Base-by-base conservation (phyloP, 768 basidiomycete genomes). In the Mycena latifolia region DNA sequence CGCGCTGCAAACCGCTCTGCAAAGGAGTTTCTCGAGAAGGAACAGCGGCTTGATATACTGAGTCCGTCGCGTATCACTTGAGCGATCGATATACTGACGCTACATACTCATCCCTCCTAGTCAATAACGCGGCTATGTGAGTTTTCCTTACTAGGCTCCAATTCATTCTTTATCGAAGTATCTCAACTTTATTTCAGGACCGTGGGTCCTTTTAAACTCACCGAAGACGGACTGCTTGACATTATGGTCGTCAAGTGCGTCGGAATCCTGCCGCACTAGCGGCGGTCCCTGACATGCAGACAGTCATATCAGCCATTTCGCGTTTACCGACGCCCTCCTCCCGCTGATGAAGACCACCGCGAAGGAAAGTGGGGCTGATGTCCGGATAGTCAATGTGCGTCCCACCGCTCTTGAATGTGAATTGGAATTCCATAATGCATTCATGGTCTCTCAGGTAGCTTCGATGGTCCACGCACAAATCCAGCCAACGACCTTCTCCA, bases 351-450 rank as follows among this genome's bases (percentile, higher is more conserved):
- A 77, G 51, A 71, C 74, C 48, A 88, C 88, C 0, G 81, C 84
- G 0, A 65, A 77, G 14, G 72, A 79, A 47, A 72, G 80, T 1
- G 76, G 72, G 10, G 75, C 83, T 3, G 88, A 89, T 56, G 88
- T 88, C 35, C 82, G 88, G 22, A 74, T 89, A 14, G 80, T 89
- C 1, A 79, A 81, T 47, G 86, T 88, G 52, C 47, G 47, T 27
- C 15, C 9, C 14, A 20, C 5, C 24, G 17, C 17, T 6, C 33
- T 14, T 35, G 33, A 35, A 7, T 14, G 8, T 18, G 12, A n/a
- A 9, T 4, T 22, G 5, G 14, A 25, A 31, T 12, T n/a, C 15
- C 14, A 15, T 63, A 10, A 28, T 24, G 25, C 5, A 27, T 25
- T n/a, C 12, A 15, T 46, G 10, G 6, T 4, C 12, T 31, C 7